Conservation (phyloP, 106 monocot species). For the Dendrobium officinale region DNA sequence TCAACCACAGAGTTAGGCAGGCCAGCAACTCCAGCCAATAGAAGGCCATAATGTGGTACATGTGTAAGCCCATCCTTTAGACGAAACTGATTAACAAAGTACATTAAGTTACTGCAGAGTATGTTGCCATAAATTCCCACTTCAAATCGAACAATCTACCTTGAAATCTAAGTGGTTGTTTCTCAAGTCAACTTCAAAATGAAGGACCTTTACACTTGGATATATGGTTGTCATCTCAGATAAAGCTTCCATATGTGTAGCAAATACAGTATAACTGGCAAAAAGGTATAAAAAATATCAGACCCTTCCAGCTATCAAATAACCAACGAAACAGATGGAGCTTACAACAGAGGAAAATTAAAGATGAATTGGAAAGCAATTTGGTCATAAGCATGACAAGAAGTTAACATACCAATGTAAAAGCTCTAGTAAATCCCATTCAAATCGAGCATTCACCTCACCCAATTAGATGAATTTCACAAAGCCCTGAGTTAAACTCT, state of each 20-base stretch:
- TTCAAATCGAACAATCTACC: conserved; percentile 26
- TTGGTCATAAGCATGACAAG: not conserved
- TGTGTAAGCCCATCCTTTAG: conserved; percentile 74
- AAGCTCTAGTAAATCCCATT: not conserved
- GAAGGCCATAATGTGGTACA: conserved; percentile 88
- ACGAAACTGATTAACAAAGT: conserved; percentile 38
- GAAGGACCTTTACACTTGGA: conserved; percentile 95
- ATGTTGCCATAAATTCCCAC: not conserved
- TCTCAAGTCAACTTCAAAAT: conserved; percentile 90
- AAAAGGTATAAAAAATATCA: not conserved
- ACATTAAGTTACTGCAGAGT: not conserved
- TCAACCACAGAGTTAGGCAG: conserved; percentile 77
- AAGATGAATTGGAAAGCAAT: not conserved
- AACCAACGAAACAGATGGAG: not conserved
- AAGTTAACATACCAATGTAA: not conserved
- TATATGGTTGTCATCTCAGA: conserved; percentile 80
- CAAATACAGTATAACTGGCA: conserved; percentile 82
- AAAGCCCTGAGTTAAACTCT: no score
- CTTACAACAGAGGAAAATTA: not conserved
- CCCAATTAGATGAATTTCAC: no score
- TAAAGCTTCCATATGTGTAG: conserved; percentile 89
- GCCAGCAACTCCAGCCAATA: conserved; percentile 90
- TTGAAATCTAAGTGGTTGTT: conserved; percentile 94
- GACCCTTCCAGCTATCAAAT: not conserved
- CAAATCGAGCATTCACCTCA: no score